A percentile compares a stretch with the other conserved stretches of the same genome.
Evolutionary conservation across 345 rosid genomes (phyloP).

Genomic region (Abelmoschus esculentus): DNA sequence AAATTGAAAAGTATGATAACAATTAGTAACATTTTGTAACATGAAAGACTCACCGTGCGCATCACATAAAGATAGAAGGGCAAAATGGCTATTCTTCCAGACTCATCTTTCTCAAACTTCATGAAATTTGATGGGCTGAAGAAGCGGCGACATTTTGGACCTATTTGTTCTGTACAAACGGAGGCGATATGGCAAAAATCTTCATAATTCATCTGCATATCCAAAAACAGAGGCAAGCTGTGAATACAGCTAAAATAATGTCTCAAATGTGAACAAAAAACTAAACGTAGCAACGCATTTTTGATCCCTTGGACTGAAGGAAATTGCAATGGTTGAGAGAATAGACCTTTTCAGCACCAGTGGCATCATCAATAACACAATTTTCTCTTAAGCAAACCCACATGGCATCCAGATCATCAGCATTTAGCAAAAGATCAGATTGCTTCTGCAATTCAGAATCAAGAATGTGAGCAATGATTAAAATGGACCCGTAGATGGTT

Average conservation of each 20-base stretch:
- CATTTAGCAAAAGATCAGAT: slow-evolving; percentile 87
- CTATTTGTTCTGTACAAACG: slow-evolving; percentile 93
- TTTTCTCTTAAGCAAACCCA: slow-evolving; percentile 98
- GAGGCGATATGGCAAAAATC: slow-evolving; percentile 99
- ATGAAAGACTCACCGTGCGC: slow-evolving; percentile 73
- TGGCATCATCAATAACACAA: slow-evolving; percentile 96
- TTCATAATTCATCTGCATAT: slow-evolving; percentile 89
- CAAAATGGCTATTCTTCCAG: slow-evolving; percentile 94
- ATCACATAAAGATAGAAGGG: slow-evolving; percentile 97
- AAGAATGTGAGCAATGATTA: slow-evolving; percentile 8
- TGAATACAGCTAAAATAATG: slow-evolving; percentile 2
- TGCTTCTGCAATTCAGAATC: slow-evolving; percentile 65
- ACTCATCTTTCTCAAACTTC: slow-evolving; percentile 99
- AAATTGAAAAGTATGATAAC: background rate
- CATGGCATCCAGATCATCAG: slow-evolving; percentile 98
- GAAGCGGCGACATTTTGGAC: slow-evolving; percentile 92
- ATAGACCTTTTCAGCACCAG: slow-evolving; percentile 96
- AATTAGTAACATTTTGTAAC: background rate
- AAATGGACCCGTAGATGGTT: background rate
- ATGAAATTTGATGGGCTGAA: slow-evolving; percentile 98
- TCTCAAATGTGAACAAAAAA: background rate
- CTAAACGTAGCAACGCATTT: background rate
- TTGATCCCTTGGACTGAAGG: background rate
- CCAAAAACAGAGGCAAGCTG: background rate
- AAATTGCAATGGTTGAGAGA: background rate